Evolutionary conservation across 2,329 filamentous ascomycete genomes (phyloP).

Genomic region (Hawksworthiomyces lignivorus): DNA sequence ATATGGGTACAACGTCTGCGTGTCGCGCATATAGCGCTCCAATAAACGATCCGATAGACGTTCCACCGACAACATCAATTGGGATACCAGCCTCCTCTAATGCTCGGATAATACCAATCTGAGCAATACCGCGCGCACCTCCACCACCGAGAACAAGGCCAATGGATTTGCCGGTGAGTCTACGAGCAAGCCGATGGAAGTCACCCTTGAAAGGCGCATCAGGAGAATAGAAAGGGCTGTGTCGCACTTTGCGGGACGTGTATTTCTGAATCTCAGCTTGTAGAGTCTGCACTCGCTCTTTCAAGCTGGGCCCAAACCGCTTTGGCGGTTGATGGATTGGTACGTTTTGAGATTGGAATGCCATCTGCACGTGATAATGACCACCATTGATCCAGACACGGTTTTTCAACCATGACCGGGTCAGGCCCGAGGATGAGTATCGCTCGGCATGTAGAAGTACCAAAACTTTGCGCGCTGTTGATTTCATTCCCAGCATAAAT

Average conservation of each 20-base stretch:
- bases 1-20: conserved; percentile 94
- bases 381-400: conserved; percentile 97
- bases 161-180: conserved; percentile 88
- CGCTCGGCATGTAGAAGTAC: conserved; percentile 84
- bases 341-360: conserved; percentile 67
- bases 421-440: conserved; percentile 77
- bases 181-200: conserved; percentile 84
- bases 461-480: conserved; percentile 86
- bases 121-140: conserved; percentile 83
- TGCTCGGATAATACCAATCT: conserved; percentile 88
- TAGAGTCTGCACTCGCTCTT: conserved; percentile 85
- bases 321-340: conserved; percentile 68
- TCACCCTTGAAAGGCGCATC: conserved; percentile 94
- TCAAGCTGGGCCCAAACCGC: conserved; percentile 76
- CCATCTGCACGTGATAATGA: conserved; percentile 96
- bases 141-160: conserved; percentile 91
- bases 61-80: conserved; percentile 90
- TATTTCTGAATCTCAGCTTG: conserved; percentile 98
- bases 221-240: conserved; percentile 80
- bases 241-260: conserved; percentile 84
- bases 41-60: conserved; percentile 92
- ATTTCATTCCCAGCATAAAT: conserved; percentile 94
- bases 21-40: conserved; percentile 93
- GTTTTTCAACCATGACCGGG: conserved; percentile 82
- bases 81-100: conserved; percentile 95